Base-by-base conservation (phyloP, 2,329 filamentous ascomycete genomes). In the Tolypocladium album region DNA sequence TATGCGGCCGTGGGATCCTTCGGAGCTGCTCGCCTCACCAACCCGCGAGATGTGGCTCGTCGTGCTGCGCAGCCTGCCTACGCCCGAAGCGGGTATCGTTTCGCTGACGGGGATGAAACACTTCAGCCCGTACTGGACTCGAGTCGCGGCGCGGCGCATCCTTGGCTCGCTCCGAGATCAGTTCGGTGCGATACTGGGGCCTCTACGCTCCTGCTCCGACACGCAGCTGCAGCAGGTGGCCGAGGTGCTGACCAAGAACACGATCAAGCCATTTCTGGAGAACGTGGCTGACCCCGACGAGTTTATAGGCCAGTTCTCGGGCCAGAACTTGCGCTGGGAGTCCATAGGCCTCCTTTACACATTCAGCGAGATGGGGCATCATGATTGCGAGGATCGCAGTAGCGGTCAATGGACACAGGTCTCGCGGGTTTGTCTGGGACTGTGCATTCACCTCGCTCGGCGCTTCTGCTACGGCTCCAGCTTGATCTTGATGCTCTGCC, bases 301-400 rank as follows among this genome's bases (percentile, higher is more conserved):
- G n/a, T 79, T 76, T 75, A 64, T 74, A 0, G 66, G 64, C 2
- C 74, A 77, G 42, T 76, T 79, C 56, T 69, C 67, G 0, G 76
- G 76, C 0, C 61, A 62, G 0, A 72, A 72, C 20, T 65, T 76
- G 24, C 70, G 78, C 1, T 80, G 77, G 78, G 77, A 80, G 58
- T 72, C 74, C 0, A 59, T 80, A 1, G 77, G 76, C 0, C 58
- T 78, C 13, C 63, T 78, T 1, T 79, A 55, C 40, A 56, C 52
- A 22, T 62, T 56, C 36, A 22, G 27, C 22, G 58, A 62, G 27
- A 36, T 59, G 22, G 58, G 50, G 3, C 43, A 27, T 22, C 12
- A 7, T 24, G 31, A 17, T 12, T 1, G 17, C 3, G 20, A 39
- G 34, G 34, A 34, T 38, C 11, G 22, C 22, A 12, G 5, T 15